A percentile compares a stretch with the other conserved stretches of the same genome.
phyloP scores from a whole-genome alignment of 148 eudicot genomes.

The Amaranthus palmeri region DNA sequence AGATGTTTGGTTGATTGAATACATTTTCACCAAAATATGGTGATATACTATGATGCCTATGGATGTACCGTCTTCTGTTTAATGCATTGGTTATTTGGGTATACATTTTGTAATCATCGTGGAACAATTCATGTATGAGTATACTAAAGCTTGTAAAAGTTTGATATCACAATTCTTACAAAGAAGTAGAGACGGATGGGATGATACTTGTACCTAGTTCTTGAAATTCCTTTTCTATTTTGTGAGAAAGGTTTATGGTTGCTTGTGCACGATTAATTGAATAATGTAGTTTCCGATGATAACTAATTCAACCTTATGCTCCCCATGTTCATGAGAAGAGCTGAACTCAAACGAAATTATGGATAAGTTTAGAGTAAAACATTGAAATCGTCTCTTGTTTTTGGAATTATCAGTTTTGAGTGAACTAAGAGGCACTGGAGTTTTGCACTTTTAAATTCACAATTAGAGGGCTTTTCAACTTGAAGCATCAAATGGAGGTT shows the following conservation, averaged over 20 bases:
- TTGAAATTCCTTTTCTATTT: no score
- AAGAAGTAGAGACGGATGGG: no score
- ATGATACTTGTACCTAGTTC: no score
- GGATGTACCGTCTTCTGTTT: neutral
- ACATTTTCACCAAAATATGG: neutral
- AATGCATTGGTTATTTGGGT: neutral
- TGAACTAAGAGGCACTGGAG: no score
- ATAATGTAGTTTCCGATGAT: neutral
- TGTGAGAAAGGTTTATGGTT: neutral
- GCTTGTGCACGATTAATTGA: neutral
- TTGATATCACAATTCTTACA: no score
- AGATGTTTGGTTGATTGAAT: neutral
- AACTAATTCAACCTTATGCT: neutral
- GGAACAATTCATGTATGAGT: neutral
- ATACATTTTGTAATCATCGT: neutral
- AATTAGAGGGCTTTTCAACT: no score
- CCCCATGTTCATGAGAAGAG: neutral
- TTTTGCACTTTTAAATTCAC: no score
- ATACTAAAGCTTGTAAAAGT: no score
- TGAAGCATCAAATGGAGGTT: no score
- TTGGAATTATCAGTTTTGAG: no score
- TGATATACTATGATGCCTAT: neutral
- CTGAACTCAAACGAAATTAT: neutral
- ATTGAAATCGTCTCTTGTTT: no score
- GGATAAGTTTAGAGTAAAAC: neutral